Percentiles rank a stretch among this genome's conserved stretches.
These are phyloP conservation scores for Micromonas pusilla DNA, from an alignment of 139 green algal species.

Conservation along the genomic window DNA sequence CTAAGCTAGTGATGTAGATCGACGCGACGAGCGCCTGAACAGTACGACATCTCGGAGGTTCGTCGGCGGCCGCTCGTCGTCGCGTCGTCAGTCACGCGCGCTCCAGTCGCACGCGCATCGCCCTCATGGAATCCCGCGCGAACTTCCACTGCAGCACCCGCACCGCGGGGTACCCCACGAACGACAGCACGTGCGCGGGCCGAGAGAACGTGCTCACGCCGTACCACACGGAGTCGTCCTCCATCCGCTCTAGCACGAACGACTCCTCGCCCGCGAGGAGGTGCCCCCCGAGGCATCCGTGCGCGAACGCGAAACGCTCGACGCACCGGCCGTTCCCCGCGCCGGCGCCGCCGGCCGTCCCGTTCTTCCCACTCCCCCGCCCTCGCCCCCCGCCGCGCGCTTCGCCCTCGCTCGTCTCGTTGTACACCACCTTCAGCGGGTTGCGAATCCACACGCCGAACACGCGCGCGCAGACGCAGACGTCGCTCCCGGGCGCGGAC, in stretches of 20 bases:
- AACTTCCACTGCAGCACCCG: conserved; percentile 23
- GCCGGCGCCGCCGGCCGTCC: neutral
- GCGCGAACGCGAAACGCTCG: conserved; percentile 18
- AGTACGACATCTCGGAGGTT: too few species aligned
- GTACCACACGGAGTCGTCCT: conserved; percentile 16
- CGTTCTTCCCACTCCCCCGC: neutral
- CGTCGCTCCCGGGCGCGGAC: neutral
- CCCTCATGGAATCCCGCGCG: neutral
- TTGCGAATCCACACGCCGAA: conserved; percentile 12
- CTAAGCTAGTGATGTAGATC: too few species aligned
- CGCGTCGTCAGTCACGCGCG: neutral
- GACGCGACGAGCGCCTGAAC: too few species aligned
- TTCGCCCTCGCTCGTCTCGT: neutral
- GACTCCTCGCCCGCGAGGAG: conserved; percentile 23
- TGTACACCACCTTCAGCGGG: conserved; percentile 19
- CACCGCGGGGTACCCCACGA: conserved; percentile 12
- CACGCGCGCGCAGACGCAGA: conserved; percentile 3
- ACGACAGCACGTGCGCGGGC: neutral
- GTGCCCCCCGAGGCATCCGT: conserved; percentile 18
- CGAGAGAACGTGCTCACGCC: neutral
- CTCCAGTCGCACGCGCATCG: neutral
- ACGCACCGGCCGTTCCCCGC: neutral
- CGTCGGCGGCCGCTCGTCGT: neutral
- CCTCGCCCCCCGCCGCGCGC: neutral
- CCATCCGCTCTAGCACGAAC: conserved; percentile 19